phyloP scores from a whole-genome alignment of 2,329 filamentous ascomycete genomes.

The Penicillium sp. region DNA sequence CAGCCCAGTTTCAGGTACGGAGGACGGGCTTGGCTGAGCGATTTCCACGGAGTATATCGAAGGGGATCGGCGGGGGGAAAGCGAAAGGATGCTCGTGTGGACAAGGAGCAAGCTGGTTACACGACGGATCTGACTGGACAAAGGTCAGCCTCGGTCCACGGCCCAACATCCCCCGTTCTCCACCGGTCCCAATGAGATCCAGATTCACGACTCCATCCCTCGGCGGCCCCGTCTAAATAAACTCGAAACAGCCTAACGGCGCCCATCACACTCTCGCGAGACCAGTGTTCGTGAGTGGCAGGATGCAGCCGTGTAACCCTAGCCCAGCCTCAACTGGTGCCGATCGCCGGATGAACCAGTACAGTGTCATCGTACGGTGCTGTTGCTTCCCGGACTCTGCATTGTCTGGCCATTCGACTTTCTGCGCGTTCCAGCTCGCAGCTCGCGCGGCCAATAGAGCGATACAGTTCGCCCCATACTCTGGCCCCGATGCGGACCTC shows the following conservation, averaged over 20 bases:
- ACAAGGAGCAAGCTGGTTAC: conserved; percentile 4
- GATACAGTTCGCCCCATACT: conserved; percentile 2
- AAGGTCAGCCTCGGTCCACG: not conserved
- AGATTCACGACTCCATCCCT: conserved; percentile 8
- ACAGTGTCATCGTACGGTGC: not conserved
- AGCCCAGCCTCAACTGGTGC: not conserved
- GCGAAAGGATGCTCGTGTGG: not conserved
- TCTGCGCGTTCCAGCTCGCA: no score
- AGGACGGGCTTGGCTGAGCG: conserved; percentile 13
- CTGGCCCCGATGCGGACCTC: conserved; percentile 19
- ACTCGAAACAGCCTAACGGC: conserved; percentile 44
- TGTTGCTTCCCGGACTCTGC: conserved; percentile 7
- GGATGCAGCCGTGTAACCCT: no score
- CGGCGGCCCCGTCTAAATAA: conserved; percentile 32
- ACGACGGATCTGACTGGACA: conserved; percentile 7
- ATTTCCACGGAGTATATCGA: conserved; percentile 25
- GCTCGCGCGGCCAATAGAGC: not conserved
- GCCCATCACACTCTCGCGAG: conserved; percentile 16
- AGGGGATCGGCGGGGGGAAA: conserved; percentile 11
- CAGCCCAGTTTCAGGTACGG: conserved; percentile 23
- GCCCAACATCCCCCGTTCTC: not conserved
- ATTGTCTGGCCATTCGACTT: no score
- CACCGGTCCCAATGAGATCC: conserved; percentile 4
- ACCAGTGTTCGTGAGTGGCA: conserved; percentile 10
- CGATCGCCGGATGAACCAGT: conserved; percentile 9